These are phyloP conservation scores for Fragosphaeria purpurea DNA, from an alignment of 2,329 filamentous ascomycete species.

Conservation along the genomic window DNA sequence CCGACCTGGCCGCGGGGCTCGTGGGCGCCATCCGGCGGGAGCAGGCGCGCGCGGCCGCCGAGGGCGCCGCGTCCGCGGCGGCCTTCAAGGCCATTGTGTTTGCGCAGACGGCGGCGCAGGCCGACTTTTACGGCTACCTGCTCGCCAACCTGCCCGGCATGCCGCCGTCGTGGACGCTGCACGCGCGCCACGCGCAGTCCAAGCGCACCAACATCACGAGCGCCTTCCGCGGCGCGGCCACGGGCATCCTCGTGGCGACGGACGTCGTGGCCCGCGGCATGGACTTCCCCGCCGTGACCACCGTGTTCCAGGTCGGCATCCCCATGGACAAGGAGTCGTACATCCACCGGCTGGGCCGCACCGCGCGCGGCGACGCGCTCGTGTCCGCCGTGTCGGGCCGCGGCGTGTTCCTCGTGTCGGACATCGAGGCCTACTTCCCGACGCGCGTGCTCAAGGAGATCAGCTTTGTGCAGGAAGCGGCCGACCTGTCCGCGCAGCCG, in stretches of 20 bases:
- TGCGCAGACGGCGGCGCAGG: conserved; percentile 50
- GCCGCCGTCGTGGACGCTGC: conserved; percentile 34
- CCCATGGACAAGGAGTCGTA: conserved; percentile 53
- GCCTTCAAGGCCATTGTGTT: conserved; percentile 81
- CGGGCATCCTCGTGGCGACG: conserved; percentile 53
- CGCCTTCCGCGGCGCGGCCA: conserved; percentile 40
- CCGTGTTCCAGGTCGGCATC: conserved; percentile 54
- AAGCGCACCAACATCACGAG: conserved; percentile 51
- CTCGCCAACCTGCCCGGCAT: conserved; percentile 30
- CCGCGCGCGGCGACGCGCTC: conserved; percentile 54
- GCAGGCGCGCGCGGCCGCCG: neutral
- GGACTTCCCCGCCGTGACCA: conserved; percentile 61
- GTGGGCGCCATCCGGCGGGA: conserved; percentile 46
- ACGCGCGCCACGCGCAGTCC: conserved; percentile 40
- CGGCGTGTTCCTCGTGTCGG: conserved; percentile 48
- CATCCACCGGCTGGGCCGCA: conserved; percentile 58
- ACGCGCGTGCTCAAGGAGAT: conserved; percentile 43
- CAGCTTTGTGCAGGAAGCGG: conserved; percentile 34
- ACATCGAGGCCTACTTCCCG: conserved; percentile 41
- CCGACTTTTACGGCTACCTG: conserved; percentile 39
- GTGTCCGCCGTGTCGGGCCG: conserved; percentile 42
- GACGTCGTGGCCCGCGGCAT: conserved; percentile 64
- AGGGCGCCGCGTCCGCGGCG: no score
- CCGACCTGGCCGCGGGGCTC: conserved; percentile 53
- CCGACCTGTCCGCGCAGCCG: conserved; percentile 32